phyloP scores from a whole-genome alignment of 2,329 filamentous ascomycete genomes.

The Fusarium sarcochroum region DNA sequence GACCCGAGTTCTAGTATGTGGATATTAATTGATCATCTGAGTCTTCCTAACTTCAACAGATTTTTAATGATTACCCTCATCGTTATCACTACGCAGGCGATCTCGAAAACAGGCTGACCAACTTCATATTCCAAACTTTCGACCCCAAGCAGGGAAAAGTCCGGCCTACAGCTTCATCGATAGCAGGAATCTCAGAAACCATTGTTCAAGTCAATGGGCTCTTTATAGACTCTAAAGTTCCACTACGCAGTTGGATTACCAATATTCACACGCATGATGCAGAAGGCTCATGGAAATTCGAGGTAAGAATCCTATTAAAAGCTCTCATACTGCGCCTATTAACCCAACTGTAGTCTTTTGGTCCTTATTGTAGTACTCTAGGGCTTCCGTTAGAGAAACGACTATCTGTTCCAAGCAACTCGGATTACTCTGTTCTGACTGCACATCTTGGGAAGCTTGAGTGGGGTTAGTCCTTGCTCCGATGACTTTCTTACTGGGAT shows the following conservation, averaged over 20 bases:
- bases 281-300: no score
- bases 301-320: neutral
- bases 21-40: accelerated
- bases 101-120: neutral
- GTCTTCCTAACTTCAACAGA: neutral
- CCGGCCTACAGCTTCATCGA: neutral
- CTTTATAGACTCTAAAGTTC: slow-evolving; percentile 1
- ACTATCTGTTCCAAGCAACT: neutral
- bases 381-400: neutral
- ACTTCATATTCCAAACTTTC: neutral
- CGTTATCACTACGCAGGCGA: neutral
- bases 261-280: neutral
- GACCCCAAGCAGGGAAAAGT: neutral
- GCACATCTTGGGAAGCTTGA: neutral
- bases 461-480: neutral
- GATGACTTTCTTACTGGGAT: neutral
- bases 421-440: neutral
- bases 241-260: neutral
- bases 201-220: slow-evolving; percentile 1
- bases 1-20: neutral
- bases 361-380: neutral
- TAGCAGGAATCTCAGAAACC: slow-evolving; percentile 4
- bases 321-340: neutral
- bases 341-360: neutral
- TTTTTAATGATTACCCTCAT: slow-evolving; percentile 3